Conservation (phyloP, 1,284 basidiomycete species). For the Xanthoconium separans region DNA sequence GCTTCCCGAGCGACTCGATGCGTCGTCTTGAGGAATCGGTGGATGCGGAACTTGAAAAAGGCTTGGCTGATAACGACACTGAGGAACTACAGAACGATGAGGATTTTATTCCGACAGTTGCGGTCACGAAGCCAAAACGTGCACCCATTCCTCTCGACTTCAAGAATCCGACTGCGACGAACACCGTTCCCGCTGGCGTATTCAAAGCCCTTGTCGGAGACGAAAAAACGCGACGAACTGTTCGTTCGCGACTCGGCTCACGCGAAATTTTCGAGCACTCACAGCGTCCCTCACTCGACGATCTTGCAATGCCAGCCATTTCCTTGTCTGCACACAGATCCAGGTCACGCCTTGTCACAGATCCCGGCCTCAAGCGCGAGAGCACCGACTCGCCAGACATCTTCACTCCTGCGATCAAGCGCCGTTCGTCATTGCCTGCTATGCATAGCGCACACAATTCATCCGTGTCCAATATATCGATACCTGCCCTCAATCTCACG, state of each 20-base stretch:
- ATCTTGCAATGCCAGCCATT: constrained; percentile 66
- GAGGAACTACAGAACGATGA: constrained; percentile 32
- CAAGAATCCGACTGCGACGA: constrained; percentile 67
- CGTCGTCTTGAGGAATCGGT: constrained; percentile 17
- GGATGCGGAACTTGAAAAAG: constrained; percentile 18
- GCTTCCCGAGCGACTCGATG: constrained; percentile 41
- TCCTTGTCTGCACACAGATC: constrained; percentile 51
- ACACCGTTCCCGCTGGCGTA: constrained; percentile 77
- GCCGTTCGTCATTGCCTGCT: constrained; percentile 63
- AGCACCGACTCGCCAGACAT: constrained; percentile 42
- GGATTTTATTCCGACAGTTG: constrained; percentile 33
- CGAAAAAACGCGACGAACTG: constrained; percentile 62
- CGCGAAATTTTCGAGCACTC: constrained; percentile 62
- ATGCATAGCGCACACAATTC: constrained; percentile 43
- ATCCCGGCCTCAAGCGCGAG: constrained; percentile 41
- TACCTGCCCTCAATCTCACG: constrained; percentile 52
- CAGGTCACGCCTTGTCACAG: constrained; percentile 52
- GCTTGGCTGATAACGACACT: constrained; percentile 5
- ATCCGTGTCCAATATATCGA: constrained; percentile 42
- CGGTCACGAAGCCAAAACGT: constrained; percentile 53
- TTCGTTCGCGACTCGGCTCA: constrained; percentile 72
- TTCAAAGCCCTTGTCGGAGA: constrained; percentile 76
- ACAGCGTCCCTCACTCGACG: constrained; percentile 69
- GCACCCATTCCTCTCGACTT: constrained; percentile 80
- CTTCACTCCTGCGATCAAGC: constrained; percentile 46